phyloP scores from a whole-genome alignment of 2,329 filamentous ascomycete species.

The Arthrinium puccinioides region DNA sequence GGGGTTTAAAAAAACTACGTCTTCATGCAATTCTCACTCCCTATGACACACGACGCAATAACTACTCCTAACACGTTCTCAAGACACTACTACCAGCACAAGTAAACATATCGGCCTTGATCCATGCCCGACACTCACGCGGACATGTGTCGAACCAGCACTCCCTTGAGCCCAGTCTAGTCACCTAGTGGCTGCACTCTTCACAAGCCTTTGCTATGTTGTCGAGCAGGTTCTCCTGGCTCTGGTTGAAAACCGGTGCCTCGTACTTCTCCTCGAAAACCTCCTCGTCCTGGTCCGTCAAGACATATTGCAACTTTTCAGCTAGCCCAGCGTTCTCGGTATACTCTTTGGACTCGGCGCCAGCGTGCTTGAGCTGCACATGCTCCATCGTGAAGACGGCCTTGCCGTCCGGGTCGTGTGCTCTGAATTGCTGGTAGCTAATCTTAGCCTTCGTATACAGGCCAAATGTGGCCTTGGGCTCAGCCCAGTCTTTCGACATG shows the following conservation, averaged over 20 bases:
- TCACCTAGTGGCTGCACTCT: no score
- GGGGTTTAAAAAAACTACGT: no score
- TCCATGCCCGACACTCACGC: no score
- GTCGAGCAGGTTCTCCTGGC: background rate
- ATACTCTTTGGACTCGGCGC: background rate
- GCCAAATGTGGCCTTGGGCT: background rate
- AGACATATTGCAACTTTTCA: background rate
- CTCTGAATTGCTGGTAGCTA: slow-evolving; percentile 1
- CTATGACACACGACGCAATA: no score
- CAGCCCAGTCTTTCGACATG: slow-evolving; percentile 1
- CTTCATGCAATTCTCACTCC: no score
- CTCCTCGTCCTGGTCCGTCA: slow-evolving; percentile 1
- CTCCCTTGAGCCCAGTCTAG: no score
- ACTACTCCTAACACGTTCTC: no score
- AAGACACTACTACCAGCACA: no score
- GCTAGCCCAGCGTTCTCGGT: background rate
- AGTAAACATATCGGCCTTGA: no score
- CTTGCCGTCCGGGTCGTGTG: slow-evolving; percentile 2
- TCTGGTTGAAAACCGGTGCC: background rate
- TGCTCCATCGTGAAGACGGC: background rate
- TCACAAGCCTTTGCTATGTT: background rate
- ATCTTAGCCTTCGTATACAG: slow-evolving; percentile 4
- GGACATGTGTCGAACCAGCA: no score
- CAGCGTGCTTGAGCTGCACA: slow-evolving; percentile 1
- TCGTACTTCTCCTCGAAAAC: slow-evolving; percentile 10